Conservation (phyloP, 2,329 filamentous ascomycete genomes). For the Scytalidium sp. region DNA sequence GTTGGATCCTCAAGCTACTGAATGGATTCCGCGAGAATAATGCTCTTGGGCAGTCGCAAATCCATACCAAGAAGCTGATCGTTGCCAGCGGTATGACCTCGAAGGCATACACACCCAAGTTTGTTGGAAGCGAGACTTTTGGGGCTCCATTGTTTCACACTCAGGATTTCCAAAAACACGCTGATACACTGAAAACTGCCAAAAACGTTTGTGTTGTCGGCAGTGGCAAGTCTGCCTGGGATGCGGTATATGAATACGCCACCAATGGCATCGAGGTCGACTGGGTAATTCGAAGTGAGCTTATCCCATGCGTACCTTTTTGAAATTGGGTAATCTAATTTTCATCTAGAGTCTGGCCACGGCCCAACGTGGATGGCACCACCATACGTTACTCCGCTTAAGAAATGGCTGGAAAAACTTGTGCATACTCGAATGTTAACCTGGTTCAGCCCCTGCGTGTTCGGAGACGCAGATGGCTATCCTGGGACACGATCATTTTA, state of each 20-base stretch:
- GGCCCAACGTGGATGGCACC: conserved; percentile 58
- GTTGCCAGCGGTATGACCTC: conserved; percentile 53
- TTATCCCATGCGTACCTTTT: conserved; percentile 48
- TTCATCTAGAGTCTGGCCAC: conserved; percentile 41
- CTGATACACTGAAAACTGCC: conserved; percentile 35
- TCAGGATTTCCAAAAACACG: conserved; percentile 40
- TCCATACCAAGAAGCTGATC: conserved; percentile 43
- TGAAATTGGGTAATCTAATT: conserved; percentile 47
- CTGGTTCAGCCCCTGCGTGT: conserved; percentile 74
- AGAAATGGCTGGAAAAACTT: conserved; percentile 65
- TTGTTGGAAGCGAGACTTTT: conserved; percentile 44
- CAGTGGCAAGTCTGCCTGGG: conserved; percentile 62
- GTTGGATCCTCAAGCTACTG: conserved; percentile 37
- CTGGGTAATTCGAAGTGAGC: conserved; percentile 51
- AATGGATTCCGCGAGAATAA: conserved; percentile 13
- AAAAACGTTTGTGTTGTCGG: conserved; percentile 54
- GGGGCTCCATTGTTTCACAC: conserved; percentile 45
- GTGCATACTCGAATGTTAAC: conserved; percentile 65
- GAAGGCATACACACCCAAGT: conserved; percentile 41
- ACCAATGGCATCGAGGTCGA: conserved; percentile 51
- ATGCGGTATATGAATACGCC: conserved; percentile 61
- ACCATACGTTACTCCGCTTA: conserved; percentile 63
- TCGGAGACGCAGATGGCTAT: conserved; percentile 62
- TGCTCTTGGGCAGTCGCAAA: conserved; percentile 12
- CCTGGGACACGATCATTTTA: conserved; percentile 51